Evolutionary conservation across 441 rosid genomes (phyloP).

Genomic region (Populus hybrid): DNA sequence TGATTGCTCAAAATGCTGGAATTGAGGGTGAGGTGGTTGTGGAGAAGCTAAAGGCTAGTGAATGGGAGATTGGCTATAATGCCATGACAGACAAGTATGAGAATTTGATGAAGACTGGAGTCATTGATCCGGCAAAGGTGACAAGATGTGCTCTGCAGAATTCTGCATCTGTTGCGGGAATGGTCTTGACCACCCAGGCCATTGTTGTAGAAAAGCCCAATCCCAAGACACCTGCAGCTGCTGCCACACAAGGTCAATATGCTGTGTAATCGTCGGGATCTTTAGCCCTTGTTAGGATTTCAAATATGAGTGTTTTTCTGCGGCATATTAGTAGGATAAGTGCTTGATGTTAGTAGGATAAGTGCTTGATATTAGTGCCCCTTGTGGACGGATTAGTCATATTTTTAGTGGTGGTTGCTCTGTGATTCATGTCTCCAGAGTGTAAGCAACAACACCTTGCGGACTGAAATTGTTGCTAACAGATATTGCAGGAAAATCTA

Average conservation of each 20-base stretch:
- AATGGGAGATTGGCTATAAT: slow-evolving; percentile 95
- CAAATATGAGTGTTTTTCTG: slow-evolving; percentile 3
- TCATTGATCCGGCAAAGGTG: slow-evolving; percentile 95
- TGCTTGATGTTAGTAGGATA: neutral
- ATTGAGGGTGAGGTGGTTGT: slow-evolving; percentile 93
- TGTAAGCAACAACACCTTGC: neutral
- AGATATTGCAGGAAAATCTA: neutral
- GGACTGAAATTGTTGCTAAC: neutral
- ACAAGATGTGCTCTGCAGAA: slow-evolving; percentile 90
- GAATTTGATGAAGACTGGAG: slow-evolving; percentile 80
- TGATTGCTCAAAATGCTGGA: slow-evolving; percentile 95
- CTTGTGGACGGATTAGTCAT: neutral
- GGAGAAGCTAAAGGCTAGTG: slow-evolving; percentile 63
- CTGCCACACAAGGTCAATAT: slow-evolving; percentile 54
- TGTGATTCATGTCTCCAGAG: neutral
- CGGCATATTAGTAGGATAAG: neutral
- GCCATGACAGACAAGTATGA: slow-evolving; percentile 88
- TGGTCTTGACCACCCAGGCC: slow-evolving; percentile 95
- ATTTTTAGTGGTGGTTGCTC: neutral
- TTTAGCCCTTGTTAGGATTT: slow-evolving; percentile 10
- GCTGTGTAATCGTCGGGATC: slow-evolving; percentile 29
- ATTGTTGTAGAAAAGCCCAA: slow-evolving; percentile 86
- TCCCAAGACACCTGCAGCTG: slow-evolving; percentile 57
- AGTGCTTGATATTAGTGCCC: neutral
- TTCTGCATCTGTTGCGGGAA: slow-evolving; percentile 92